phyloP scores from a whole-genome alignment of 495 filamentous ascomycete genomes.

The Penicillium parvum region DNA sequence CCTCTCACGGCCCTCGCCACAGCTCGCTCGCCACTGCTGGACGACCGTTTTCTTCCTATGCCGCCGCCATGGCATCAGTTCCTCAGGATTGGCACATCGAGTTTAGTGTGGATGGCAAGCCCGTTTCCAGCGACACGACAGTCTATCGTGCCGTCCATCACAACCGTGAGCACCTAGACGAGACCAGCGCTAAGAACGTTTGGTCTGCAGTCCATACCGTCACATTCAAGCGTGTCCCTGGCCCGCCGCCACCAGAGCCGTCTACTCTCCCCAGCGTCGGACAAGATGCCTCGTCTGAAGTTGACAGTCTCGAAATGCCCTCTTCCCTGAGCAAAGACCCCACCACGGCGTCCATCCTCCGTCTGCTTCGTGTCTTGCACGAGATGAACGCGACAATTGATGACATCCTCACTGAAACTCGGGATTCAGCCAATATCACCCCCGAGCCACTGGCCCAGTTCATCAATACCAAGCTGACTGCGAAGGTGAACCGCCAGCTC shows the following conservation, averaged over 20 bases:
- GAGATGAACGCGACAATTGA: slow-evolving; percentile 93
- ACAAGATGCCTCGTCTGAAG: slow-evolving; percentile 45
- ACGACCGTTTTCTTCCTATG: slow-evolving; percentile 64
- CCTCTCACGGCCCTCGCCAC: slow-evolving; percentile 30
- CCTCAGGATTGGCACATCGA: slow-evolving; percentile 99
- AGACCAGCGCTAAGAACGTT: slow-evolving; percentile 66
- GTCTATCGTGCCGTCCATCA: slow-evolving; percentile 93
- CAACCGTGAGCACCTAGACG: slow-evolving; percentile 58
- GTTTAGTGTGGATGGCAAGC: slow-evolving; percentile 82
- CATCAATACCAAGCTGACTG: slow-evolving; percentile 97
- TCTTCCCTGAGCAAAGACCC: slow-evolving; percentile 80
- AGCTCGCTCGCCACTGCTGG: slow-evolving; percentile 40
- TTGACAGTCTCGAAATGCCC: slow-evolving; percentile 56
- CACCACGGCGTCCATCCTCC: slow-evolving; percentile 80
- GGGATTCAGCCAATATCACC: slow-evolving; percentile 63
- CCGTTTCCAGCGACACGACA: slow-evolving; percentile 85
- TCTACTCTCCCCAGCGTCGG: slow-evolving; percentile 55
- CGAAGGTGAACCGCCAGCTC: slow-evolving; percentile 95
- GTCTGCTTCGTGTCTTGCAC: slow-evolving; percentile 85
- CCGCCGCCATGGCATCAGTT: slow-evolving; percentile 63
- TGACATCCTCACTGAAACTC: slow-evolving; percentile 89
- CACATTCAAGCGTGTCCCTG: slow-evolving; percentile 81
- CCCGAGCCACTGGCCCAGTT: slow-evolving; percentile 91
- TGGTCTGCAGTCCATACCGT: slow-evolving; percentile 90
- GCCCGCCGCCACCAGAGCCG: slow-evolving; percentile 81